A percentile compares a stretch with the other conserved stretches of the same genome.
Conservation (phyloP, 306 rosid genomes). For the Vicia faba region DNA sequence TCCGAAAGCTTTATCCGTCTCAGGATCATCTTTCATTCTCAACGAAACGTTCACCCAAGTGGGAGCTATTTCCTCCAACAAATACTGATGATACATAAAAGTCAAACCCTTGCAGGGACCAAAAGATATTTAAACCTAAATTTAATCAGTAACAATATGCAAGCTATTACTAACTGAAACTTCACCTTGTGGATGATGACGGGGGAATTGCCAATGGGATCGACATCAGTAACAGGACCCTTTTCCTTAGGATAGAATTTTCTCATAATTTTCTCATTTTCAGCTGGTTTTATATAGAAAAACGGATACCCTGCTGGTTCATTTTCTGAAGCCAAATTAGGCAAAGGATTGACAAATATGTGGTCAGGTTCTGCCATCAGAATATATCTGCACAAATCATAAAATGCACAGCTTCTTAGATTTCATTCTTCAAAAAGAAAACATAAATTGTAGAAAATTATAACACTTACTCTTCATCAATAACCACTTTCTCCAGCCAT, state of each 20-base stretch:
- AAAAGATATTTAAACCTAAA: background rate
- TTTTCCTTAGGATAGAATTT: conserved; percentile 73
- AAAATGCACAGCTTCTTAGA: conserved; percentile 38
- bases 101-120: conserved; percentile 33
- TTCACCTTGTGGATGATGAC: conserved; percentile 86
- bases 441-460: conserved; percentile 14
- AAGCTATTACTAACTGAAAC: conserved; percentile 30
- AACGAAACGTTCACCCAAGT: conserved; percentile 92
- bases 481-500: conserved; percentile 88
- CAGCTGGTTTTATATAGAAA: conserved; percentile 79
- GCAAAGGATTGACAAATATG: conserved; percentile 75
- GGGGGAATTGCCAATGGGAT: conserved; percentile 97
- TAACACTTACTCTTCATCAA: conserved; percentile 75
- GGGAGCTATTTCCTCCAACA: conserved; percentile 94
- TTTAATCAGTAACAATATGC: conserved; percentile 20
- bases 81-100: conserved; percentile 53
- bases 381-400: conserved; percentile 78
- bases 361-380: conserved; percentile 99
- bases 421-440: conserved; percentile 31
- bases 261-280: conserved; percentile 67
- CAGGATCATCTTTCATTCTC: conserved; percentile 83
- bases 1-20: conserved; percentile 89
- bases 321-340: conserved; percentile 69
- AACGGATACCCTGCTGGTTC: conserved; percentile 78
- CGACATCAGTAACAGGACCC: conserved; percentile 81